These are phyloP conservation scores for Agaricus sinodeliciosus DNA, from an alignment of 768 basidiomycete species.

Conservation along the genomic window DNA sequence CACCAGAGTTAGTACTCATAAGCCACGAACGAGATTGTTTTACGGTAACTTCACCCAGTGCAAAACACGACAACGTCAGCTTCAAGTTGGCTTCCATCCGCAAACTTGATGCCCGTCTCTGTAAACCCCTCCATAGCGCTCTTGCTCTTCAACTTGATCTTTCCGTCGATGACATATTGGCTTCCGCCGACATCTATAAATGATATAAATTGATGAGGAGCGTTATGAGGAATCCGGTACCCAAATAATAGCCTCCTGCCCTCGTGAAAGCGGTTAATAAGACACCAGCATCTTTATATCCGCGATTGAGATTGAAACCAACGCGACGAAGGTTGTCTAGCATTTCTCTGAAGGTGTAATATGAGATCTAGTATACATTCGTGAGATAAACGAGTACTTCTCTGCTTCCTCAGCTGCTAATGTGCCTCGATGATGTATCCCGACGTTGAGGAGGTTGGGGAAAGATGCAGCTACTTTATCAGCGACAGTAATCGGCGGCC, in stretches of 20 bases:
- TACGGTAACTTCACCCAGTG: slow-evolving; percentile 23
- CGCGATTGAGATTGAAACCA: slow-evolving; percentile 12
- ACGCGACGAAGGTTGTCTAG: slow-evolving; percentile 9
- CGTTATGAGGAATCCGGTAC: neutral
- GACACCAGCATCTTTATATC: slow-evolving; percentile 11
- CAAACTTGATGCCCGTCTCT: slow-evolving; percentile 34
- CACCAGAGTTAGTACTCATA: neutral
- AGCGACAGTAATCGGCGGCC: slow-evolving; percentile 38
- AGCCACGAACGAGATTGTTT: slow-evolving; percentile 42
- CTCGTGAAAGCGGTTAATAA: slow-evolving; percentile 4
- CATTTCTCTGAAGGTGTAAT: neutral
- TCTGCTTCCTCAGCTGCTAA: slow-evolving; percentile 3
- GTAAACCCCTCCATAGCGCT: slow-evolving; percentile 36
- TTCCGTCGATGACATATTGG: slow-evolving; percentile 52
- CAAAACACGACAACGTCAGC: slow-evolving; percentile 29
- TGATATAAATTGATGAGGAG: neutral
- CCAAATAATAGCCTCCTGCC: slow-evolving; percentile 14
- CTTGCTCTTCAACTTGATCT: slow-evolving; percentile 63
- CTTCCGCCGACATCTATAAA: slow-evolving; percentile 44
- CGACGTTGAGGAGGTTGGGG: slow-evolving; percentile 23
- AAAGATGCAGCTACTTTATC: slow-evolving; percentile 41
- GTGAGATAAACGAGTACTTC: neutral
- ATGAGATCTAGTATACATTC: neutral
- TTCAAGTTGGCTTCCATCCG: slow-evolving; percentile 34
- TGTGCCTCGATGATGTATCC: slow-evolving; percentile 8